Evolutionary conservation across 176 grass and related monocot genomes (phyloP).

Genomic region (Tillandsia fasciculata): DNA sequence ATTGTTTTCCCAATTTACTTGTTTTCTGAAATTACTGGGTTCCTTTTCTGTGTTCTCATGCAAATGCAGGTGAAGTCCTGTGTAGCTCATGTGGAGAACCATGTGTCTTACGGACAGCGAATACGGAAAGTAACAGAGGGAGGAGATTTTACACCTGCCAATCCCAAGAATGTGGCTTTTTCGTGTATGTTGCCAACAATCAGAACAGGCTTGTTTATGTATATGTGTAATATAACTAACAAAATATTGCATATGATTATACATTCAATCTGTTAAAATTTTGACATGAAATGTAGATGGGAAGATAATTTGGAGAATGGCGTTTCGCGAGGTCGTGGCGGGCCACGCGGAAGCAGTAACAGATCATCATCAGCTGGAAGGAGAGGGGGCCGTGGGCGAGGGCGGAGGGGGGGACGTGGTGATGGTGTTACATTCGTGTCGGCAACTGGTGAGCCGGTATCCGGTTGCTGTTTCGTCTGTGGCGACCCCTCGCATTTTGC

Average conservation of each 20-base stretch:
- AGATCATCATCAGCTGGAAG: conserved; percentile 29
- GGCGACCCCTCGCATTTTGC: conserved; percentile 87
- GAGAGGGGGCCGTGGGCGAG: conserved; percentile 32
- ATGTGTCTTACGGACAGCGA: conserved; percentile 51
- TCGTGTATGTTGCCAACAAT: conserved; percentile 29
- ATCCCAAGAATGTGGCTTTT: conserved; percentile 56
- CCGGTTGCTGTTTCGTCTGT: conserved; percentile 57
- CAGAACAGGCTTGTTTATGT: no score
- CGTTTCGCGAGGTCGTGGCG: conserved; percentile 24
- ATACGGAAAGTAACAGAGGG: conserved; percentile 77
- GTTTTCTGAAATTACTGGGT: background rate
- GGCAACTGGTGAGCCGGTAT: conserved; percentile 58
- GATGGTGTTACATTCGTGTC: conserved; percentile 59
- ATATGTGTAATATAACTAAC: background rate
- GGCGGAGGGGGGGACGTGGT: conserved; percentile 19
- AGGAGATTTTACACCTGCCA: conserved; percentile 87
- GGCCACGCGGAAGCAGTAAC: conserved; percentile 24
- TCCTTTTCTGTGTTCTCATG: background rate
- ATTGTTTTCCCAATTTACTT: background rate
- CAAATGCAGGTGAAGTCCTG: conserved; percentile 47
- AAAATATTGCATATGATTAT: background rate
- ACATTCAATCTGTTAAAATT: background rate
- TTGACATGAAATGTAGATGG: conserved; percentile 44
- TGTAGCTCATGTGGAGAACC: conserved; percentile 55
- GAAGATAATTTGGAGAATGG: conserved; percentile 60